Base-by-base conservation (phyloP, 2,329 filamentous ascomycete species). In the Claviceps paspali region DNA sequence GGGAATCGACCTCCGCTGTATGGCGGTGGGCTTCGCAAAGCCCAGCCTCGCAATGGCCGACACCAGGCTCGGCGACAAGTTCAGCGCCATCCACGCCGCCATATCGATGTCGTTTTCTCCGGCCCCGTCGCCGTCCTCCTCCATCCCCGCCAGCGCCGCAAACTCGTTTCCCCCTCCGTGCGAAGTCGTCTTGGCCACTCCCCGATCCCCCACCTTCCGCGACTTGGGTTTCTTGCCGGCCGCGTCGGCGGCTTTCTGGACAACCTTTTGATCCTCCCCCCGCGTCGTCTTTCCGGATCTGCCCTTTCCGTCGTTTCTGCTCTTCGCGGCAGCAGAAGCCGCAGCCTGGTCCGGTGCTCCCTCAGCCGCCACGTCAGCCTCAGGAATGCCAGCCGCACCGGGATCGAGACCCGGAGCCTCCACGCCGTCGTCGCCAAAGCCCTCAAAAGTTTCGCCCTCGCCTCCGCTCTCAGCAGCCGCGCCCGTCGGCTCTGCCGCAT, bases 1-100 rank as follows among this genome's bases (percentile, higher is more conserved):
- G 0, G 91, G 87, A 47, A 98, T 93, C 1, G 83, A 68, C 24
- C 75, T 68, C 15, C 67, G 61, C 55, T 98, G 91, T 40, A 98
- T 94, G 0, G 71, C 60, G 0, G 87, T 95, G 1, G 91, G 91
- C 41, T 74, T 77, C 4, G 70, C 54, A 53, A 96, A 96, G 40
- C 79, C 81, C 43, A 96, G 65, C 47, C 77, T 81, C 2, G 84
- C 79, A 23, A 98, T 63, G 12, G 84, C 75, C 2, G 77, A 75
- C 14, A 94, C 62, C 1, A 82, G 71, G 35, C 73, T 67, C 0
- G 79, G 65, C 1, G 83, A 88, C 2, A 98, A 64, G 5, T 78
- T 72, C 26, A 98, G 60, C 6, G 70, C 61, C 40, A 73, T 67
- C 91, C 91, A 98, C 21, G 73, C 79, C 11, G 82, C 82, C 36